phyloP scores from a whole-genome alignment of 176 grass and related monocot genomes.

The Carex scoparia region DNA sequence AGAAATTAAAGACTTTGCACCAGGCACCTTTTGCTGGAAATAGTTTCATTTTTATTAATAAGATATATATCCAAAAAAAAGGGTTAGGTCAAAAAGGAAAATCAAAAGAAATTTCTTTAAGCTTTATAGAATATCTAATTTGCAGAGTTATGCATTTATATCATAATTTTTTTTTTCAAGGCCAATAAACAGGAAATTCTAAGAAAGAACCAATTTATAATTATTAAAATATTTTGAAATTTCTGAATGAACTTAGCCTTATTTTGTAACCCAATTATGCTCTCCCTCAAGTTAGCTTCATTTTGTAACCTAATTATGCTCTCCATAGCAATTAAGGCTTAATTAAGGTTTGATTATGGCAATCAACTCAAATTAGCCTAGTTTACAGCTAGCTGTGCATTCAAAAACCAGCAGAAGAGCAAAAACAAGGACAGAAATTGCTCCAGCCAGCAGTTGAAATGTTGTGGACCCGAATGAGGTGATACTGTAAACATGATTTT shows the following conservation, averaged over 20 bases:
- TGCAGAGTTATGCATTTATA: neutral
- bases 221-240: neutral
- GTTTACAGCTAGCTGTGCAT: neutral
- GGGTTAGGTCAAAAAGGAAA: neutral
- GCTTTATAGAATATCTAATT: neutral
- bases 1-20: constrained; percentile 71
- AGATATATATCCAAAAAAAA: neutral
- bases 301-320: neutral
- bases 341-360: neutral
- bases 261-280: neutral
- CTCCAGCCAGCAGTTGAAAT: neutral
- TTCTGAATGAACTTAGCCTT: neutral
- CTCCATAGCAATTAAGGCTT: neutral
- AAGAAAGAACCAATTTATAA: neutral
- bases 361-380: neutral
- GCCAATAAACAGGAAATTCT: neutral
- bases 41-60: neutral
- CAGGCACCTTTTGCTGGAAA: constrained; percentile 56
- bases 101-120: neutral
- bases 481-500: neutral
- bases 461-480: neutral
- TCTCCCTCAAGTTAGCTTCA: neutral
- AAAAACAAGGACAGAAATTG: neutral
- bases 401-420: neutral
- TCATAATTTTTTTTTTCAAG: neutral